Base-by-base conservation (phyloP, 179 eudicot genomes). In the Beta lomatogona region DNA sequence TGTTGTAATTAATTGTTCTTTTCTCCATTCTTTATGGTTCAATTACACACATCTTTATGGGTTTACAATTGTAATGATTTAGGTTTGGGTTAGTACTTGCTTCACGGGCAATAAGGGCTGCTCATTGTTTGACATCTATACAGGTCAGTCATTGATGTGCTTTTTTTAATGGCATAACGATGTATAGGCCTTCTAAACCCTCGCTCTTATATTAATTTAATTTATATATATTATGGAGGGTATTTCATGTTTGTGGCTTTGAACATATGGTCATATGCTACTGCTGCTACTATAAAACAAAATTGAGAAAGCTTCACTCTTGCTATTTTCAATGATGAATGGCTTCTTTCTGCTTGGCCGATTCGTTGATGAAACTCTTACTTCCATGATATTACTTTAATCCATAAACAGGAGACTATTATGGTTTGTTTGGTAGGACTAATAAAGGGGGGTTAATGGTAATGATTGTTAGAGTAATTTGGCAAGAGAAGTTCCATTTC, bases 41-140 rank as follows among this genome's bases (percentile, higher is more conserved):
- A 10, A 22, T 61, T 31, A 28, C 21, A 8, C 75, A 65, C 70
- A 76, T 75, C 25, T 18, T 70, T 16, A 57, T 80, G 63, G 70
- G 70, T 28, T 73, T 81, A 60, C 50, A 44, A 5, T 46, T 78
- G 31, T 78, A 21, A 60, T 68, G 13, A 63, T 86, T 71, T 81
- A 93, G 98, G 80, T 95, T 95, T 83, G 98, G 98, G 18, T 72
- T 76, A 31, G 95, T 95, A 80, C 93, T 95, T 86, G 93, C 90
- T 57, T 95, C 98, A 75, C 91, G 98, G 78, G 92, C 97, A 18
- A 89, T 93, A 73, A 94, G 97, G 82, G 97, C 98, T 79, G 98
- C 98, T 77, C 98, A 95, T 82, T 95, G 98, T 88, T 89, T 93
- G 85, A 95, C 98, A n/a, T 95, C 98, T 77, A 93, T 95, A 70